Evolutionary conservation across 2,329 filamentous ascomycete species (phyloP).

Genomic region (Alternaria brassicae): DNA sequence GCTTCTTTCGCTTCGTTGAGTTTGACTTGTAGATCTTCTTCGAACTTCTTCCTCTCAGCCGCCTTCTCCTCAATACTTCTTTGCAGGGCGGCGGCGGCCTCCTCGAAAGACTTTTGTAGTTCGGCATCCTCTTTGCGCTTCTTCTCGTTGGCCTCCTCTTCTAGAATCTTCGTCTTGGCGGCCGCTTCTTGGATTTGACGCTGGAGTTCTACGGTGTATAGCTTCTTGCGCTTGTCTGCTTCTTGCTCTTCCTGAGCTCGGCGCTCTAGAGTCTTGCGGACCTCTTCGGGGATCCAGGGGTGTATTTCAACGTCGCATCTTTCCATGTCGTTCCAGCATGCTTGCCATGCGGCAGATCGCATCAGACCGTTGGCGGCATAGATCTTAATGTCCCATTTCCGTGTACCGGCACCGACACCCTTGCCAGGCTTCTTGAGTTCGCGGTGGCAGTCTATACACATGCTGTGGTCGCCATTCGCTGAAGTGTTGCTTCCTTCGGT

Average conservation of each 20-base stretch:
- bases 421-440: constrained; percentile 47
- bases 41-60: constrained; percentile 36
- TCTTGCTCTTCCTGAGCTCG: constrained; percentile 54
- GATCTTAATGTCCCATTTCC: constrained; percentile 80
- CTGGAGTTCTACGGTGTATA: constrained; percentile 42
- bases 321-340: constrained; percentile 98
- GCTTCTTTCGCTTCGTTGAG: constrained; percentile 44
- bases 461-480: constrained; percentile 43
- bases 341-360: constrained; percentile 88
- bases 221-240: constrained; percentile 36
- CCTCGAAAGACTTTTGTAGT: constrained; percentile 36
- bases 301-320: constrained; percentile 93
- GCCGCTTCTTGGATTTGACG: constrained; percentile 45
- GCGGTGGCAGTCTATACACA: constrained; percentile 59
- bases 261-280: constrained; percentile 67
- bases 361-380: constrained; percentile 96
- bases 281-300: constrained; percentile 68
- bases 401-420: constrained; percentile 52
- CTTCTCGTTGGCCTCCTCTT: constrained; percentile 36
- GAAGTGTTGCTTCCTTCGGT: constrained; percentile 38
- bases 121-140: constrained; percentile 37
- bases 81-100: constrained; percentile 35
- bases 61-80: constrained; percentile 39
- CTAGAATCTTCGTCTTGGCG: constrained; percentile 34
- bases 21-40: constrained; percentile 36